Conservation (phyloP, 805 yeast genomes). For the Sugiyamaella floridensis region DNA sequence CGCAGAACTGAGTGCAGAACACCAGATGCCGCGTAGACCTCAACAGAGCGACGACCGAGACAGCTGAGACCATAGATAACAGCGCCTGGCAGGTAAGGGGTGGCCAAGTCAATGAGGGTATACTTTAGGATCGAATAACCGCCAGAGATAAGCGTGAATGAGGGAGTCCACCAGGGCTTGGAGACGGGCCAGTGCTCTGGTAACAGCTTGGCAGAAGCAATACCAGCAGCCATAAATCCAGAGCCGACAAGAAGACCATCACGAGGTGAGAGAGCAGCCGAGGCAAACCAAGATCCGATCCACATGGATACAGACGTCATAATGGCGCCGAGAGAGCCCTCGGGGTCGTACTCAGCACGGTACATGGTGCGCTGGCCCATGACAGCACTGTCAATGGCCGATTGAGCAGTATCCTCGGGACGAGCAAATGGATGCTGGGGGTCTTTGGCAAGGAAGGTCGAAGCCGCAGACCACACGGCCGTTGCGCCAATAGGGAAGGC, state of each 20-base stretch:
- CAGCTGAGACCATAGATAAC: constrained; percentile 17
- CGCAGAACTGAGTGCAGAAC: constrained; percentile 13
- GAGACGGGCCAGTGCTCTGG: constrained; percentile 31
- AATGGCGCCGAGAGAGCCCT: constrained; percentile 33
- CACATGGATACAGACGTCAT: constrained; percentile 33
- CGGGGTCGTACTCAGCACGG: constrained; percentile 31
- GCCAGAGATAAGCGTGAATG: constrained; percentile 28
- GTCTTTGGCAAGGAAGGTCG: constrained; percentile 24
- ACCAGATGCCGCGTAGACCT: constrained; percentile 26
- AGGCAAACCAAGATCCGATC: constrained; percentile 31
- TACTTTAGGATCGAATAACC: constrained; percentile 31
- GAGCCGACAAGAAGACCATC: constrained; percentile 25
- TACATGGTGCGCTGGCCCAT: constrained; percentile 22
- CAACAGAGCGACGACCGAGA: constrained; percentile 29
- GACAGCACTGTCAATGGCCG: constrained; percentile 25
- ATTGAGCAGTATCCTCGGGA: constrained; percentile 29
- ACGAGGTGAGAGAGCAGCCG: constrained; percentile 17
- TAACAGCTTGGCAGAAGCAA: constrained; percentile 22
- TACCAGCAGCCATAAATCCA: constrained; percentile 23
- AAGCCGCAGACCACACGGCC: constrained; percentile 25
- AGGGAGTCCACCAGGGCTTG: constrained; percentile 34
- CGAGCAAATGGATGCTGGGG: constrained; percentile 24
- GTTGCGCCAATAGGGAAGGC: constrained; percentile 22
- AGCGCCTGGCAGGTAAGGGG: constrained; percentile 25
- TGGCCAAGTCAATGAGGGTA: constrained; percentile 16